These are phyloP conservation scores for Sclerospora graminicola DNA, from an alignment of 352 stramenopile species.

Conservation along the genomic window DNA sequence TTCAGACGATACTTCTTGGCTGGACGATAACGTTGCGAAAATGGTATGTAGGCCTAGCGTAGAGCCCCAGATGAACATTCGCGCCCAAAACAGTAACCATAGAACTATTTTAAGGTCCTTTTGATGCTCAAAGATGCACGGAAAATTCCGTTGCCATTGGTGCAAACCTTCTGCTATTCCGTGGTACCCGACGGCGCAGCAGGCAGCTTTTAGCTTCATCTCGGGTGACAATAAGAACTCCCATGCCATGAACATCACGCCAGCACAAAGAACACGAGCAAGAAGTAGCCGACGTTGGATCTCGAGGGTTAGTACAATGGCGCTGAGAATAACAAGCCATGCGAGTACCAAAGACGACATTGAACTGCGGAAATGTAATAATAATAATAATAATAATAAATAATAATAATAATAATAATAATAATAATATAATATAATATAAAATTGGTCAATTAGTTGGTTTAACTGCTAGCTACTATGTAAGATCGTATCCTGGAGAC, in stretches of 20 bases:
- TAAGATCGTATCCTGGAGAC: too few relatives aligned
- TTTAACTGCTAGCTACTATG: too few relatives aligned
- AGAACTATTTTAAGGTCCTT: slow-evolving; percentile 31
- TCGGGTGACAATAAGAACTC: slow-evolving; percentile 16
- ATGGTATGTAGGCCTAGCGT: slow-evolving; percentile 24
- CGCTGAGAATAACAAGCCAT: slow-evolving; percentile 34
- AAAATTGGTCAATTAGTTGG: too few relatives aligned
- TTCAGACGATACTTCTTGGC: neutral
- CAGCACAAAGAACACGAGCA: slow-evolving; percentile 27
- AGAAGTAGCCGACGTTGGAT: slow-evolving; percentile 41
- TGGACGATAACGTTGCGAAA: slow-evolving; percentile 1
- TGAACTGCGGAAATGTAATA: too few relatives aligned
- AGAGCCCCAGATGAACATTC: slow-evolving; percentile 53
- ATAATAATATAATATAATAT: too few relatives aligned
- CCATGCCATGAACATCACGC: slow-evolving; percentile 33
- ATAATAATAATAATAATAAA: too few relatives aligned
- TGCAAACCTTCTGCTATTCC: slow-evolving; percentile 20
- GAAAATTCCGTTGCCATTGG: slow-evolving; percentile 27
- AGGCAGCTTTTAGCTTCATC: slow-evolving; percentile 34
- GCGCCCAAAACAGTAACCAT: slow-evolving; percentile 44
- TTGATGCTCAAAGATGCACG: slow-evolving; percentile 19
- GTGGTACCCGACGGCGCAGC: slow-evolving; percentile 36
- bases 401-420: too few relatives aligned
- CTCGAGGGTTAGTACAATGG: slow-evolving; percentile 47
- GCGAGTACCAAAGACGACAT: slow-evolving; percentile 25